phyloP scores from a whole-genome alignment of 768 basidiomycete species.

The Suillus discolor region DNA sequence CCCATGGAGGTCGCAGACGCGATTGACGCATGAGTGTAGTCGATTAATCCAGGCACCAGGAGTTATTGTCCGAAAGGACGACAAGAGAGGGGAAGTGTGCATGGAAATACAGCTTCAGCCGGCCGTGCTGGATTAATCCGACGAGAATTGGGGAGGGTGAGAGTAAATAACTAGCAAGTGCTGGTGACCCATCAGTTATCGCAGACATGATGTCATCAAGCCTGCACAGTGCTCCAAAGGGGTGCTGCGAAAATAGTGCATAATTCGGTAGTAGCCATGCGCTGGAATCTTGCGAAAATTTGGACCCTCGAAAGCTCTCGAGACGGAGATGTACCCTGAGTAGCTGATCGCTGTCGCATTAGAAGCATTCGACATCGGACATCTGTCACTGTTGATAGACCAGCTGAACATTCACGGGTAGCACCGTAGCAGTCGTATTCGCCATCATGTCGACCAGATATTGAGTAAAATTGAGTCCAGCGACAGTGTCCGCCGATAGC shows the following conservation, averaged over 20 bases:
- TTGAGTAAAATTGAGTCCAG: conserved; percentile 9
- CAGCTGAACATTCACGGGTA: too few species aligned
- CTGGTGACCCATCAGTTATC: conserved; percentile 46
- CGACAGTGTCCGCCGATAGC: neutral
- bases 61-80: conserved; percentile 23
- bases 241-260: conserved; percentile 50
- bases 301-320: conserved; percentile 17
- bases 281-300: conserved; percentile 38
- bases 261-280: conserved; percentile 52
- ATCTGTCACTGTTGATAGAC: neutral
- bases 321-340: conserved; percentile 8
- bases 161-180: conserved; percentile 45
- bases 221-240: conserved; percentile 42
- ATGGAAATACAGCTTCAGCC: conserved; percentile 23
- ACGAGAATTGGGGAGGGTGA: conserved; percentile 45
- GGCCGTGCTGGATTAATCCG: conserved; percentile 47
- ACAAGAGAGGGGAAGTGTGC: conserved; percentile 36
- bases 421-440: too few species aligned
- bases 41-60: conserved; percentile 34
- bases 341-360: conserved; percentile 14
- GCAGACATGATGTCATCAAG: conserved; percentile 44
- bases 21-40: conserved; percentile 34
- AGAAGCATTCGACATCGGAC: neutral
- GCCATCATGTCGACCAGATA: conserved; percentile 13
- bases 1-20: conserved; percentile 34